A percentile compares a stretch with the other conserved stretches of the same genome.
These are phyloP conservation scores for Lachnum nothofagi DNA, from an alignment of 2,329 filamentous ascomycete species.

Conservation along the genomic window DNA sequence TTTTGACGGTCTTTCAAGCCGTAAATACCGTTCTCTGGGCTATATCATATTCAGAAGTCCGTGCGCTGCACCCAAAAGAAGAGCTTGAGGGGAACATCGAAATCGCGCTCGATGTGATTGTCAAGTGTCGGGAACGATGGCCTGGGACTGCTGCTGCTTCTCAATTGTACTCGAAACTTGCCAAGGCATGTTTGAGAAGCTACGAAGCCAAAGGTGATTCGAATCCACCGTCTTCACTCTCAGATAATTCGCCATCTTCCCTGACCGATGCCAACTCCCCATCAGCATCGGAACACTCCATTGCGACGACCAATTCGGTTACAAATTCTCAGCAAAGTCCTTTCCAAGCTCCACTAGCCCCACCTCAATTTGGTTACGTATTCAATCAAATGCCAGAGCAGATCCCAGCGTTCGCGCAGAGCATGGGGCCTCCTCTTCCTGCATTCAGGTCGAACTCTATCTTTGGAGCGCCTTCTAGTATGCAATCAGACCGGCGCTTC, in stretches of 20 bases:
- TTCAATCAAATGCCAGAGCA: conserved; percentile 53
- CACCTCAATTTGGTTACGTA: conserved; percentile 54
- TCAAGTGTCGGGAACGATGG: conserved; percentile 80
- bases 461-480: conserved; percentile 54
- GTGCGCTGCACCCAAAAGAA: conserved; percentile 64
- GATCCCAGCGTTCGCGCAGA: conserved; percentile 25
- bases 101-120: conserved; percentile 71
- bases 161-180: conserved; percentile 80
- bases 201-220: conserved; percentile 59
- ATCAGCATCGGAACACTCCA: conserved; percentile 39
- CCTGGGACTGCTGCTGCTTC: conserved; percentile 81
- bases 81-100: conserved; percentile 72
- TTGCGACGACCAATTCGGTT: conserved; percentile 33
- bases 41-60: conserved; percentile 79
- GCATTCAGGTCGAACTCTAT: conserved; percentile 64
- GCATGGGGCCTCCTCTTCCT: conserved; percentile 33
- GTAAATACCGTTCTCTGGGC: conserved; percentile 91
- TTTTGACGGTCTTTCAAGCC: conserved; percentile 83
- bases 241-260: conserved; percentile 39
- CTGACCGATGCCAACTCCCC: conserved; percentile 43
- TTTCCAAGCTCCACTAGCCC: conserved; percentile 21
- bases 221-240: conserved; percentile 45
- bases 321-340: conserved; percentile 39
- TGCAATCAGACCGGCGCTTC: conserved; percentile 50
- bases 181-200: conserved; percentile 79